phyloP scores from a whole-genome alignment of 108 stramenopile genomes.

The Cyclotella sp. region DNA sequence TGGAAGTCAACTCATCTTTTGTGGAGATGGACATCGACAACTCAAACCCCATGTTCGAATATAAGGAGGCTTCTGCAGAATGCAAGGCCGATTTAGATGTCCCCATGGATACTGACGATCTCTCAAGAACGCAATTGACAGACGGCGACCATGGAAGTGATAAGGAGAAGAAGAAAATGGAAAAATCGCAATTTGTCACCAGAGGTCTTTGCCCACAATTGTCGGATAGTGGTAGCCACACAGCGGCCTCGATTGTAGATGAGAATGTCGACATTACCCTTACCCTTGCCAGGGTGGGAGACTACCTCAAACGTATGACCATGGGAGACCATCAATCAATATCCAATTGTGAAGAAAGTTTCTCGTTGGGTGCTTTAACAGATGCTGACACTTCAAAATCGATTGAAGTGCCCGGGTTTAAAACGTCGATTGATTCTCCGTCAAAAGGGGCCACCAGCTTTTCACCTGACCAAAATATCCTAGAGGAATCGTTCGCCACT shows the following conservation, averaged over 20 bases:
- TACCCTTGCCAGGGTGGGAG: slow-evolving; percentile 2
- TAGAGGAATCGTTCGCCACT: too few relatives aligned
- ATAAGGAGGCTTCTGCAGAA: too few relatives aligned
- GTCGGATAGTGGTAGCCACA: too few relatives aligned
- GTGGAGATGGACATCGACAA: neutral
- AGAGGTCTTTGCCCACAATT: too few relatives aligned
- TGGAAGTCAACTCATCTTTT: too few relatives aligned
- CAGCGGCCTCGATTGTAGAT: too few relatives aligned
- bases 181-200: too few relatives aligned
- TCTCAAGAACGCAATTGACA: too few relatives aligned
- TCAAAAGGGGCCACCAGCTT: neutral
- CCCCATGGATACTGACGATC: neutral
- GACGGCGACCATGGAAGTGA: too few relatives aligned
- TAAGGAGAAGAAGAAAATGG: too few relatives aligned
- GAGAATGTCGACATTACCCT: neutral
- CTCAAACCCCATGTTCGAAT: neutral
- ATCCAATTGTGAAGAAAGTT: neutral
- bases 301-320: slow-evolving; percentile 1
- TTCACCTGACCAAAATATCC: neutral
- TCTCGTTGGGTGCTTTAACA: neutral
- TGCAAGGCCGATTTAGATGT: neutral
- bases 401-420: neutral
- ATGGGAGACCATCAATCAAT: neutral
- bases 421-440: neutral
- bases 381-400: too few relatives aligned